Evolutionary conservation across 2,329 filamentous ascomycete genomes (phyloP), one percentile per base, ranked within the genome.

Genomic region (Hawksworthiomyces lignivorus): DNA sequence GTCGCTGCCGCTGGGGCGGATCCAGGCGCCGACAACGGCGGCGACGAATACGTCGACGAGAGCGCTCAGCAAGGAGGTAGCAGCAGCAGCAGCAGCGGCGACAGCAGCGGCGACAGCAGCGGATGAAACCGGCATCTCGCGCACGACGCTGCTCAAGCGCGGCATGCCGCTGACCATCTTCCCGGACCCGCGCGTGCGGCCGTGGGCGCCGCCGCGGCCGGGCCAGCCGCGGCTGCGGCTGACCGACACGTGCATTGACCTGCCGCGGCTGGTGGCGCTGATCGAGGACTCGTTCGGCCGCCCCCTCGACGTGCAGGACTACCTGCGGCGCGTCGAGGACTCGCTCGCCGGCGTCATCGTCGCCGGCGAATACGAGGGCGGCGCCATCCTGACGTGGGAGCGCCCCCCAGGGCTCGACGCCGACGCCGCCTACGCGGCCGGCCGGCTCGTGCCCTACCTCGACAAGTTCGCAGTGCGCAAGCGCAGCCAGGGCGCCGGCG

Each of bases 391-490:
- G 17, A 98, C 92, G 0, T 98, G 92, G 92, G 92, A 98, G 64
- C 72, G 72, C 24, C 87, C 50, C 11, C 73, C 68, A 1, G 77
- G 70, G 0, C 63, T 77, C 17, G 63, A 67, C 33, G 72, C 78
- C 38, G 70, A 77, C 60, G 69, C 55, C 56, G 73, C 61, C 45
- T 65, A 74, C 43, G 63, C 68, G 15, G 70, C 72, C 27, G 72
- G 72, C 1, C 75, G 84, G 9, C 75, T 87, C 51, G 85, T 98
- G 0, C 92, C 92, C 0, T 98, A 98, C 58, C 73, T 98, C 22
- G 92, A 98, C 63, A 98, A 98, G 60, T 97, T 98, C 57, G 92
- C 92, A 1, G 92, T 98, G 1, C 70, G 95, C 14, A 90, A 85
- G 51, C 82, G 80, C 46, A 84, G 82, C 11, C 92, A 98, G 60